phyloP scores from a whole-genome alignment of 176 grass and related monocot species.

The Triticum turgidum region DNA sequence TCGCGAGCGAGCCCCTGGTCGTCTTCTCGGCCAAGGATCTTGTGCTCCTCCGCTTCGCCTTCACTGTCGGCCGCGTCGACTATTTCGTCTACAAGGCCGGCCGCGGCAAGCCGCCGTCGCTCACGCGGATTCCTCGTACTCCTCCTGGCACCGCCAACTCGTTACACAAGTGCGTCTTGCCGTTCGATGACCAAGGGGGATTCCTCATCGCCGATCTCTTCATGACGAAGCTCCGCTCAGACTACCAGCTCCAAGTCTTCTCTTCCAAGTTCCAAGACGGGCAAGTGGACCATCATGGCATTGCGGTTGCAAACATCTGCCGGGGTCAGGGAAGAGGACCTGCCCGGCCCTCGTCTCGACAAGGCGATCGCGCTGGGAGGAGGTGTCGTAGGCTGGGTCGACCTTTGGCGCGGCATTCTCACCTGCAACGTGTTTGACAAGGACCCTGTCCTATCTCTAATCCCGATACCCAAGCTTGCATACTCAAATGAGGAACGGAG shows the following conservation, averaged over 20 bases:
- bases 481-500: background rate
- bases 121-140: background rate
- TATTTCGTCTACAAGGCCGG: conserved; percentile 11
- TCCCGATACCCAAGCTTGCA: background rate
- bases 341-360: background rate
- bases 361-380: background rate
- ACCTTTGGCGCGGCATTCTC: background rate
- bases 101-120: background rate
- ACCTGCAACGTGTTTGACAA: background rate
- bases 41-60: background rate
- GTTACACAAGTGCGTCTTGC: background rate
- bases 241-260: conserved; percentile 5
- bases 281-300: background rate
- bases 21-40: conserved; percentile 6
- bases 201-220: background rate
- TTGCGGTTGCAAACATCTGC: background rate
- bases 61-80: background rate
- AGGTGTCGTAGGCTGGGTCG: background rate
- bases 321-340: background rate
- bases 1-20: background rate
- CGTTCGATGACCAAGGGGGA: background rate
- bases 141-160: background rate
- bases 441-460: background rate
- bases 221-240: background rate
- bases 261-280: conserved; percentile 9